These are phyloP conservation scores for Setaria viridis DNA, from an alignment of 202 grass and related monocot genomes.

Conservation along the genomic window DNA sequence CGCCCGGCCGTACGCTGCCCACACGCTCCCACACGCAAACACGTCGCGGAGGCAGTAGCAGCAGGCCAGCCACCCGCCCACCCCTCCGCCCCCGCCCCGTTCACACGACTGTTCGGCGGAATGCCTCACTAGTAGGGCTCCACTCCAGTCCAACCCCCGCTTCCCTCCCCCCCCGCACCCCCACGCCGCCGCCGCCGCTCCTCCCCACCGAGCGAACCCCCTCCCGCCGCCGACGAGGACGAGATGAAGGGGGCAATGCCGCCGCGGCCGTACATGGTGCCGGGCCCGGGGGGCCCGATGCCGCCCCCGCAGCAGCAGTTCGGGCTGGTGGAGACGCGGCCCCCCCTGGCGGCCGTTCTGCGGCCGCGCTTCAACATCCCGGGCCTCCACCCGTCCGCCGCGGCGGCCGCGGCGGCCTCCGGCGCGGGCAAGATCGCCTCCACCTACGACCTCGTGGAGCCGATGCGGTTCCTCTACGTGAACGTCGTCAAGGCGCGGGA, in stretches of 20 bases:
- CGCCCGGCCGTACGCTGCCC: background rate
- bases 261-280: constrained; percentile 52
- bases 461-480: constrained; percentile 92
- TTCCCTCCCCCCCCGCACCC: background rate
- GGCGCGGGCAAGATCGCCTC: constrained; percentile 76
- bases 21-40: constrained; percentile 8
- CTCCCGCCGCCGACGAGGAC: constrained; percentile 2
- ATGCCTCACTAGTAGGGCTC: constrained; percentile 36
- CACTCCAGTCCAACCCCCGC: background rate
- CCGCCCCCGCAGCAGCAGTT: constrained; percentile 70
- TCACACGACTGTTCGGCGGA: constrained; percentile 43
- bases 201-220: background rate
- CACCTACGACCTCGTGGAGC: constrained; percentile 95
- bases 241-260: constrained; percentile 65
- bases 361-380: constrained; percentile 70
- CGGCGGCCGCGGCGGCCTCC: constrained; percentile 35
- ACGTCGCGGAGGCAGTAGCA: background rate
- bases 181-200: background rate
- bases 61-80: background rate
- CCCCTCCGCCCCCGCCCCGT: background rate
- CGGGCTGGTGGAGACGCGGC: constrained; percentile 80
- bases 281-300: constrained; percentile 46
- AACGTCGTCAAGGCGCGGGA: constrained; percentile 91
- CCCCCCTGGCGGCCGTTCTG: constrained; percentile 72
- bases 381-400: constrained; percentile 53